Percentiles rank a stretch among this genome's conserved stretches.
These are phyloP conservation scores for Gastroboletus turbinatus DNA, from an alignment of 1,284 basidiomycete genomes.

Conservation along the genomic window DNA sequence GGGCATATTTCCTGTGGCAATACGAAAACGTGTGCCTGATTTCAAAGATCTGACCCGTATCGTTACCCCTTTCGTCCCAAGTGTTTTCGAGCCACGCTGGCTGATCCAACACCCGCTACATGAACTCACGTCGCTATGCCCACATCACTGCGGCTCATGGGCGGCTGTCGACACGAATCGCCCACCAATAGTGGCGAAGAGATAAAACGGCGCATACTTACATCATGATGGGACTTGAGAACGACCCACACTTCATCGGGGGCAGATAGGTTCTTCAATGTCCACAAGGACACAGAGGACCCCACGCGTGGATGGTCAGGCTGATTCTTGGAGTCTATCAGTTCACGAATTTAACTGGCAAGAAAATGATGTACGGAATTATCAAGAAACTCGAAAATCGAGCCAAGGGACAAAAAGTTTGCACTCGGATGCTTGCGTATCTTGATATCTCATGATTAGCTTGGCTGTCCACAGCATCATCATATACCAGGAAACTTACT, in stretches of 20 bases:
- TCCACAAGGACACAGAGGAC: slow-evolving; percentile 46
- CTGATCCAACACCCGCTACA: neutral
- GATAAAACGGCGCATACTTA: slow-evolving; percentile 32
- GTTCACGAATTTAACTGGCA: neutral
- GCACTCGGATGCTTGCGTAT: slow-evolving; percentile 24
- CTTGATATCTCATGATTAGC: slow-evolving; percentile 16
- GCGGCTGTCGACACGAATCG: slow-evolving; percentile 5
- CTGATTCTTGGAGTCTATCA: slow-evolving; percentile 14
- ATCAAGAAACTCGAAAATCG: slow-evolving; percentile 25
- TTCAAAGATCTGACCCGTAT: slow-evolving; percentile 20
- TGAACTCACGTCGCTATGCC: neutral
- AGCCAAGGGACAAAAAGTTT: slow-evolving; percentile 38
- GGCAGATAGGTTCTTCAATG: slow-evolving; percentile 36
- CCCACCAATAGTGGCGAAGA: slow-evolving; percentile 4
- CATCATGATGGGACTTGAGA: slow-evolving; percentile 60
- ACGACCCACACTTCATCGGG: slow-evolving; percentile 50
- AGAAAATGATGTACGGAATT: slow-evolving; percentile 18
- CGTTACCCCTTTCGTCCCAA: neutral
- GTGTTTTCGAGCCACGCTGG: neutral
- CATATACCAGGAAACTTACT: slow-evolving; percentile 35
- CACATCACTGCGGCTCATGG: slow-evolving; percentile 13
- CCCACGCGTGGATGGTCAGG: neutral
- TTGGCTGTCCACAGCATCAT: neutral
- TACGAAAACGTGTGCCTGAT: slow-evolving; percentile 22
- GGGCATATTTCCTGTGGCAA: neutral